Base-by-base conservation (phyloP, 1,139 yeast genomes). In the Taphrina wiesneri region DNA sequence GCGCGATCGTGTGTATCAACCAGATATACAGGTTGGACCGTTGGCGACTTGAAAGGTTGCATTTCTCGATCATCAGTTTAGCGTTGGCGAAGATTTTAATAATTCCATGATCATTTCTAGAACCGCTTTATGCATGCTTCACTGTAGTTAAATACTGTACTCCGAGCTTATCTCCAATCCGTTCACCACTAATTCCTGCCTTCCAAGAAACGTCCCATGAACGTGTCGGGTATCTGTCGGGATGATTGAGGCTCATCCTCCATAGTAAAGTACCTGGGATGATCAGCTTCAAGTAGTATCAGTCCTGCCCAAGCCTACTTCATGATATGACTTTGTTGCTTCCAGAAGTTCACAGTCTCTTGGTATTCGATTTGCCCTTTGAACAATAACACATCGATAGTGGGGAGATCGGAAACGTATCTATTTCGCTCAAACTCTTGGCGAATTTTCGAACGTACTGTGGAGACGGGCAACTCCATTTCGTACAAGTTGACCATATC, bases 371-470 rank as follows among this genome's bases (percentile, higher is more conserved):
- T 88, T 74, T 88, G 93, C 6, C 95, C 96, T 32, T 70, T 68
- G 80, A 88, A 85, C 72, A 85, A 84, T 68, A 89, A 80, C 19
- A 88, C 82, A 76, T 89, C 90, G 71, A 83, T 80, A 51, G 87
- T 84, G 36, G 84, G 84, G 70, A 86, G 76, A 74, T 87, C 90
- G 68, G 79, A 78, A 62, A 88, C 89, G 74, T 81, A 88, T 75
- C 96, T 82, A 74, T 90, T 86, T 79, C 96, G 83, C 78, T 90
- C 96, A 73, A 90, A 90, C 77, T 90, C 96, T 77, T 89, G 96
- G 82, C 96, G 86, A 71, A 90, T 83, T 77, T 87, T 88, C 68
- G 96, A 88, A 77, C 90, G 86, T 69, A 89, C 86, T 70, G 83
- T 83, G 51, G 93, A 85, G n/a, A 88, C 86, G 53, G 96, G 95